phyloP scores from a whole-genome alignment of 2,329 filamentous ascomycete genomes.

The Talaromyces atroroseus region DNA sequence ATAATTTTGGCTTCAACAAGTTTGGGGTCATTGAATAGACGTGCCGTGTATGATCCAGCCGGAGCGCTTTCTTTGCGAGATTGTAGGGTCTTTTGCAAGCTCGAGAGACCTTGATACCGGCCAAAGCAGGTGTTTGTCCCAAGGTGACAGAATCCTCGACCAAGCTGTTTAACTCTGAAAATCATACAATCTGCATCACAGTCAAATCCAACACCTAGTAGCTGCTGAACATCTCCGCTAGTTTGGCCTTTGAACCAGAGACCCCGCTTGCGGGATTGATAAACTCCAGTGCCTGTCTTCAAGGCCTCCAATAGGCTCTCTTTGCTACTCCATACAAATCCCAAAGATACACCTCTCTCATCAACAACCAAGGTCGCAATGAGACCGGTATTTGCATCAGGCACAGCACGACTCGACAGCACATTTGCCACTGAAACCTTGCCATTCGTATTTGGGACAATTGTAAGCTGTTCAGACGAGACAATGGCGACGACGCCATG shows the following conservation, averaged over 20 bases:
- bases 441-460: slow-evolving; percentile 54
- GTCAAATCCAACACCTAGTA: slow-evolving; percentile 78
- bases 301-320: slow-evolving; percentile 86
- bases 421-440: slow-evolving; percentile 64
- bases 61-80: slow-evolving; percentile 78
- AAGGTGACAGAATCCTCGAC: slow-evolving; percentile 87
- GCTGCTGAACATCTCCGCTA: slow-evolving; percentile 87
- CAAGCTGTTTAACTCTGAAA: slow-evolving; percentile 85
- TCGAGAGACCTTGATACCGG: slow-evolving; percentile 70
- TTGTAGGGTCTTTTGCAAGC: slow-evolving; percentile 79
- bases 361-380: slow-evolving; percentile 89
- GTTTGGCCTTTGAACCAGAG: slow-evolving; percentile 96
- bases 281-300: slow-evolving; percentile 75
- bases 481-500: slow-evolving; percentile 65
- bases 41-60: slow-evolving; percentile 84
- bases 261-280: slow-evolving; percentile 91
- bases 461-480: slow-evolving; percentile 63
- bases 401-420: slow-evolving; percentile 68
- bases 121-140: slow-evolving; percentile 92
- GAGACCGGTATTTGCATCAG: slow-evolving; percentile 76
- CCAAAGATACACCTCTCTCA: slow-evolving; percentile 75
- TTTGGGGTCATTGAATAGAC: slow-evolving; percentile 86
- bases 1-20: slow-evolving; percentile 92
- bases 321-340: slow-evolving; percentile 88
- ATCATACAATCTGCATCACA: slow-evolving; percentile 91